Evolutionary conservation across 106 monocot genomes (phyloP), one percentile per base, ranked within the genome.

Genomic region (Acorus gramineus): DNA sequence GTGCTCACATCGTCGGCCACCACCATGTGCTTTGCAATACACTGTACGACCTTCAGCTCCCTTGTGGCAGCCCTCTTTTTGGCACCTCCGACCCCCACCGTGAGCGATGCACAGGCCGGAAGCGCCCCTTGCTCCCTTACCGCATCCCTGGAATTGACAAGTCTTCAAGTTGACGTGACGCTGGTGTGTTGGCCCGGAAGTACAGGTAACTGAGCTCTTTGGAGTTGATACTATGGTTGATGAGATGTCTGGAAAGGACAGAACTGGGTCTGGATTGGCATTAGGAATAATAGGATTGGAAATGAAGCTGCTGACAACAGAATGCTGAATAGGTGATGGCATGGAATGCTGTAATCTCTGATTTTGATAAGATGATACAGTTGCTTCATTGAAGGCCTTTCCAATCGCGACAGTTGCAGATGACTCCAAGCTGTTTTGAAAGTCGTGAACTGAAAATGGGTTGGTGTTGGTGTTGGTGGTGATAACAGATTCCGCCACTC

Each of bases 21-120:
- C 84, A 9, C 84, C 84, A 66, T 80, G 84, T 3, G 84, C 84
- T 55, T 84, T 84, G 62, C 84, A 80, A 56, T 66, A 84, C 44
- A 80, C 73, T 3, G 84, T 84, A 49, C 55, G 63, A 43, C 84
- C 80, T 59, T 84, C 84, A 3, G 84, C 84, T 47, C 84, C 84
- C 64, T 84, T 84, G 6, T 67, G 73, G 66, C 84, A 84, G 10
- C 77, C 84, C 4, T 10, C 60, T 67, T 51, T 72, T 66, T 80
- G 73, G 68, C 84, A 80, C n/a, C 84, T 50, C 14, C 73, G 46
- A 3, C 84, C 84, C 49, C 84, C 79, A 3, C 83, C 83, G 56
- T 83, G 83, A 42, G 75, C 70, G 58, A 83, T 83, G 75, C 83
- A 83, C 2, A 66, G 48, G 6, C 84, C 76, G 5, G 84, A 84